Evolutionary conservation across 768 basidiomycete species (phyloP).

Genomic region (Lactarius quietus): DNA sequence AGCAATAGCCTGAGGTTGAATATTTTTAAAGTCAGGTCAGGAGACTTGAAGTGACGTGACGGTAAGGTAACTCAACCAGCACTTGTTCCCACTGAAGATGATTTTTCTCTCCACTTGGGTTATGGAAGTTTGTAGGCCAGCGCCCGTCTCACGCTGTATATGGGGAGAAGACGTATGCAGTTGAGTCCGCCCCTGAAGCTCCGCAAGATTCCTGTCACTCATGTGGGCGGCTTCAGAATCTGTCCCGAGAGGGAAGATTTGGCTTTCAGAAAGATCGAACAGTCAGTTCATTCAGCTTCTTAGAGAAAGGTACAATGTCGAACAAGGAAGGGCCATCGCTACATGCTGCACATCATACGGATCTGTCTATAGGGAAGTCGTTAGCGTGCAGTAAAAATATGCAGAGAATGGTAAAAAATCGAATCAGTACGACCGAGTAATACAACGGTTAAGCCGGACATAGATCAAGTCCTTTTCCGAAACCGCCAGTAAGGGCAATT

Average conservation of each 20-base stretch:
- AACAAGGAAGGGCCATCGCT: not conserved
- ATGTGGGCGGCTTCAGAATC: no score
- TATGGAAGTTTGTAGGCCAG: no score
- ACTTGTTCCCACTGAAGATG: no score
- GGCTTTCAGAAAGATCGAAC: not conserved
- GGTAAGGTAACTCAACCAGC: no score
- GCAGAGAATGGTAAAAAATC: not conserved
- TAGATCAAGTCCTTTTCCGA: slow-evolving; percentile 51
- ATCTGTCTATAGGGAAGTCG: not conserved
- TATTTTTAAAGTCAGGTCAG: no score
- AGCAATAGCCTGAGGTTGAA: no score
- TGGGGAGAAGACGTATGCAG: not conserved
- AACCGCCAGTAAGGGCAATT: slow-evolving; percentile 25
- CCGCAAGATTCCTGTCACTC: not conserved
- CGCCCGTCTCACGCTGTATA: no score
- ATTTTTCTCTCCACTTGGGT: no score
- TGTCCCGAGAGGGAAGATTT: no score
- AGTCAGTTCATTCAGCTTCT: not conserved
- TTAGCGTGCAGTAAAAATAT: not conserved
- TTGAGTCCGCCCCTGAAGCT: not conserved
- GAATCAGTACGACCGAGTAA: slow-evolving; percentile 12
- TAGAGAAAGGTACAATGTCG: not conserved
- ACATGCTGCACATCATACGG: not conserved
- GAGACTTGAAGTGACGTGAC: no score
- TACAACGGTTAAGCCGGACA: slow-evolving; percentile 46